Percentiles rank a stretch among this genome's conserved stretches.
Evolutionary conservation across 257 asterid species (phyloP).

Genomic region (Solanum piurae): DNA sequence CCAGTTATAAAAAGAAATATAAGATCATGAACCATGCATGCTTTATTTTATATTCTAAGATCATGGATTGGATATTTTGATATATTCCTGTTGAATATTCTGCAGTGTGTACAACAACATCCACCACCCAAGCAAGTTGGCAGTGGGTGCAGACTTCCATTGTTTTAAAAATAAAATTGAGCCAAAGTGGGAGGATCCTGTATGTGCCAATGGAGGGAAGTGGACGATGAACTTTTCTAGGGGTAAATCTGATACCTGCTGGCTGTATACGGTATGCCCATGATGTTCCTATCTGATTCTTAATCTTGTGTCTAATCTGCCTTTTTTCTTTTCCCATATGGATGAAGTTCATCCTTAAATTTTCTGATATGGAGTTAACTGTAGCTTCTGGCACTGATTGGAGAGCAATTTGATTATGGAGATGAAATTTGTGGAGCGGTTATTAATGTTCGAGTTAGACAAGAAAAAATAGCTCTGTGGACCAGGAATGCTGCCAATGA

Average conservation of each 20-base stretch:
- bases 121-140: conserved; percentile 79
- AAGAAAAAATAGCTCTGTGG: conserved; percentile 78
- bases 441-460: conserved; percentile 59
- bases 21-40: not conserved
- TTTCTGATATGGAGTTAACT: not conserved
- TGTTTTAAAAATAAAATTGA: conserved; percentile 80
- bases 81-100: not conserved
- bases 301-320: not conserved
- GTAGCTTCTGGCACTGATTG: conserved; percentile 90
- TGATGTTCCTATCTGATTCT: not conserved
- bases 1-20: not conserved
- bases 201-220: conserved; percentile 91
- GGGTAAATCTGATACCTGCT: conserved; percentile 68
- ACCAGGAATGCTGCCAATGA: conserved; percentile 93
- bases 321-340: not conserved
- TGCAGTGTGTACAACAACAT: conserved; percentile 72
- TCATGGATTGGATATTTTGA: not conserved
- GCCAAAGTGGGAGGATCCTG: conserved; percentile 96
- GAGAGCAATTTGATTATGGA: conserved; percentile 90
- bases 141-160: conserved; percentile 57
- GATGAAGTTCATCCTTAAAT: not conserved
- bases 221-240: conserved; percentile 54
- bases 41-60: not conserved
- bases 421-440: conserved; percentile 99
- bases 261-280: conserved; percentile 75